Conservation (phyloP, 257 asterid genomes). For the Solanum ossicruentum region DNA sequence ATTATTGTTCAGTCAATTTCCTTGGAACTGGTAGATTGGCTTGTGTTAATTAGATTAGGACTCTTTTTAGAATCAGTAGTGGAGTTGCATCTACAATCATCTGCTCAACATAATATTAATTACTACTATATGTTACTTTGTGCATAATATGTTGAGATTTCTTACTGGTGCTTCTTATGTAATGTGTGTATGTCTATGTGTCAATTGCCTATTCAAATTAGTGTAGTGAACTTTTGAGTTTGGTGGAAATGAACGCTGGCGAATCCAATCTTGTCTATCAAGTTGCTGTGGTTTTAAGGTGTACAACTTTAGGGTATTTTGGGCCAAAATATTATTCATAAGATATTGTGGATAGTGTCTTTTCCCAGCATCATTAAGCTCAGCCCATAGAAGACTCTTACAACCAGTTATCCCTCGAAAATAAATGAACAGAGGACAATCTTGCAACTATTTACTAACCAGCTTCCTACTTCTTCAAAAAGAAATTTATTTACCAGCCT, state of each 20-base stretch:
- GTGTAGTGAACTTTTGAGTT: not conserved
- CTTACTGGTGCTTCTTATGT: not conserved
- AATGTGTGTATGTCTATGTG: not conserved
- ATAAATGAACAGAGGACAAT: not conserved
- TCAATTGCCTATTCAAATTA: not conserved
- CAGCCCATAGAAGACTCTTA: not conserved
- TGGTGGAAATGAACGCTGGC: not conserved
- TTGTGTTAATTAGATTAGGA: not conserved
- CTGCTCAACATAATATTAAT: not conserved
- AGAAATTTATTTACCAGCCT: not conserved
- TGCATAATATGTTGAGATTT: not conserved
- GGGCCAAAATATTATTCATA: not conserved
- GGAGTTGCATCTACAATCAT: not conserved
- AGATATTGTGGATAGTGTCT: not conserved
- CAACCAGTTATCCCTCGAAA: not conserved
- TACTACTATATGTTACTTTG: not conserved
- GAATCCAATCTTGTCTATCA: not conserved
- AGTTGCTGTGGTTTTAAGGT: not conserved
- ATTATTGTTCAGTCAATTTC: not conserved
- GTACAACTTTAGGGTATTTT: not conserved
- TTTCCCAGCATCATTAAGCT: not conserved
- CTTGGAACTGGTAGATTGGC: not conserved
- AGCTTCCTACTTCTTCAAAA: not conserved
- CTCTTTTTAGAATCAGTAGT: not conserved
- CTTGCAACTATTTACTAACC: not conserved